Conservation (phyloP, 352 stramenopile genomes). For the Globisporangium barbulae region DNA sequence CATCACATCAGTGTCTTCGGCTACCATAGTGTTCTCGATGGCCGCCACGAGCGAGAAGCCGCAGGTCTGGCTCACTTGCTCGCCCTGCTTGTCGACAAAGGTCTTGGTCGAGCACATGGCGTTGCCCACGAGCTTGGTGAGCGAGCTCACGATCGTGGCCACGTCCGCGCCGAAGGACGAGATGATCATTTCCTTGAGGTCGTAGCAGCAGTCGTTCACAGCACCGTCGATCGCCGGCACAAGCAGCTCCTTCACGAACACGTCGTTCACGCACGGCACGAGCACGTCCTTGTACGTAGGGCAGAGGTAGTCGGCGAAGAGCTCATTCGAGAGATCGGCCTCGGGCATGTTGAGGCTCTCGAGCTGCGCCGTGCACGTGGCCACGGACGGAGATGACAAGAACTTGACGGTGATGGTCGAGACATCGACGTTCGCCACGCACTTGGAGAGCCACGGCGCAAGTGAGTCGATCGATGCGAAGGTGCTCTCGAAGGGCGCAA, state of each 20-base stretch:
- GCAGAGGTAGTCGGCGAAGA: slow-evolving; percentile 2
- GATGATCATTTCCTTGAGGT: slow-evolving; percentile 6
- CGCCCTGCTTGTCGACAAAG: neutral
- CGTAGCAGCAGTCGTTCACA: slow-evolving; percentile 1
- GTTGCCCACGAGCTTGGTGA: slow-evolving; percentile 13
- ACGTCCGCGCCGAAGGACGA: slow-evolving; percentile 6
- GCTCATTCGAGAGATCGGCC: neutral
- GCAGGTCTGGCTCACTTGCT: neutral
- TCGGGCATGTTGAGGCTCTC: neutral
- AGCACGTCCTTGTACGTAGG: slow-evolving; percentile 7
- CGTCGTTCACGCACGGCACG: slow-evolving; percentile 13
- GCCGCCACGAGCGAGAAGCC: neutral
- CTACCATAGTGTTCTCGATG: neutral
- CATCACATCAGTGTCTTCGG: neutral
- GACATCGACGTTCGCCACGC: slow-evolving; percentile 10
- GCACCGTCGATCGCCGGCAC: slow-evolving; percentile 5
- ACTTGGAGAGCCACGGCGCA: slow-evolving; percentile 7
- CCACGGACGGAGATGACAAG: neutral
- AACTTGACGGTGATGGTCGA: neutral
- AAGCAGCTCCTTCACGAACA: slow-evolving; percentile 2
- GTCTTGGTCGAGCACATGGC: slow-evolving; percentile 14
- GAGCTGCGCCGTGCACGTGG: neutral
- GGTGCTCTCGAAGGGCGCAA: neutral
- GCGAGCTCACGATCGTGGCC: neutral
- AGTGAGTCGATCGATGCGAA: neutral